Evolutionary conservation across 495 filamentous ascomycete genomes (phyloP).

Genomic region (Lepidopterella palustris): DNA sequence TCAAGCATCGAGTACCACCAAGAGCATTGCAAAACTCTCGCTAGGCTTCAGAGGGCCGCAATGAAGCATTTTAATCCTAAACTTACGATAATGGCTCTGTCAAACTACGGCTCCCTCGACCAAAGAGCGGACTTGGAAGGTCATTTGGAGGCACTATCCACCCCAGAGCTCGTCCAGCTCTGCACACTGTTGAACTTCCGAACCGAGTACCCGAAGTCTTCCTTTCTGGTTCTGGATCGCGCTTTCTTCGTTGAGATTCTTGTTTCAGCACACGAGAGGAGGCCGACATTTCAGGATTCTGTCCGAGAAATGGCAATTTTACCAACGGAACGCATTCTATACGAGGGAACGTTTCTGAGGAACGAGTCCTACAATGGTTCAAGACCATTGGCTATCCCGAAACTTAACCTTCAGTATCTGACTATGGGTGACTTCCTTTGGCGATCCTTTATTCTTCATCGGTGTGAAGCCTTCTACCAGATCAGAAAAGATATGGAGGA

Average conservation of each 20-base stretch:
- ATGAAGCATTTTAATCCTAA: constrained; percentile 85
- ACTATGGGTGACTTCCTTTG: constrained; percentile 93
- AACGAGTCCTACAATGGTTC: constrained; percentile 89
- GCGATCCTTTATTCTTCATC: constrained; percentile 81
- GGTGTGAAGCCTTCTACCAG: constrained; percentile 89
- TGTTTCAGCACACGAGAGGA: constrained; percentile 68
- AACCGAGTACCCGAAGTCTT: constrained; percentile 67
- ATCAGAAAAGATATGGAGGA: constrained; percentile 88
- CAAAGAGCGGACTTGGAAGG: constrained; percentile 70
- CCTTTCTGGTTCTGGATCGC: constrained; percentile 55
- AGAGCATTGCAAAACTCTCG: constrained; percentile 65
- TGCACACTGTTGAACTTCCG: constrained; percentile 68
- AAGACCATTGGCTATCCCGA: constrained; percentile 82
- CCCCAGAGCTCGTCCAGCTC: constrained; percentile 64
- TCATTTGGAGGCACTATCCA: constrained; percentile 64
- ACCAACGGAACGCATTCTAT: constrained; percentile 77
- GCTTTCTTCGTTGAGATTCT: constrained; percentile 70
- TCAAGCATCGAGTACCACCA: constrained; percentile 69
- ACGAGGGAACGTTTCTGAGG: constrained; percentile 73
- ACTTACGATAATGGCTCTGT: constrained; percentile 79
- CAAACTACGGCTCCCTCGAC: constrained; percentile 86
- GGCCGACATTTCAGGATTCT: constrained; percentile 75
- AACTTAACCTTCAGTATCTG: constrained; percentile 91
- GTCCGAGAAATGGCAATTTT: constrained; percentile 63
- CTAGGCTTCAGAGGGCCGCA: constrained; percentile 71